Base-by-base conservation (phyloP, 208 protist species). In the Leishmania lainsoni region DNA sequence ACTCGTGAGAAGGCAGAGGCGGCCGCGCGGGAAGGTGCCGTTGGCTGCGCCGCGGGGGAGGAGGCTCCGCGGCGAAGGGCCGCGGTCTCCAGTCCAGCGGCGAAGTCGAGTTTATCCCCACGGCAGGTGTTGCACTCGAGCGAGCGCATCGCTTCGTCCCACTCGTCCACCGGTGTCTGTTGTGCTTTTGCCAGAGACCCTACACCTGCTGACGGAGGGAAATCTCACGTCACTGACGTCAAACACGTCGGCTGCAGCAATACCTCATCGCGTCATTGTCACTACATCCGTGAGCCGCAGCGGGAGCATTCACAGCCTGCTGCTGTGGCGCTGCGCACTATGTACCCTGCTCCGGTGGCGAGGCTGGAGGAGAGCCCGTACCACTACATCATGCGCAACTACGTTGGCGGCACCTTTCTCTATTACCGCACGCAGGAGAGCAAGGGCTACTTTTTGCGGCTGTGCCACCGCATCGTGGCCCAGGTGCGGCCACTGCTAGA, bases 311-410 rank as follows among this genome's bases (percentile, higher is more conserved):
- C 58, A 29, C 75, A 17, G 35, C 17, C 58, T 61, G 48, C 77
- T 5, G 56, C 63, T 16, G 82, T 71, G 29, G 71, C 76, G 4
- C 79, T 81, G 71, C 86, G 74, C 51, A 76, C 45, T 14, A 79
- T n/a, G 20, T 78, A 80, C 54, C 70, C 79, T 63, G 66, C 76
- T 0, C 84, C 84, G 39, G 87, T 83, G 32, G 79, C 83, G 68
- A 87, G 48, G 39, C 71, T 91, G 75, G 85, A 88, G 75, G 89
- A 92, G 69, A 88, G 85, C 68, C 91, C 91, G 56, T 92, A 94
- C 80, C 91, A 94, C 78, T 90, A 91, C 80, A 83, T 94, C 32
- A 87, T 91, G 82, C 88, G 87, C 65, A 88, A 89, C 84, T 91
- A 87, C 83, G 78, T 81, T 39, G 83, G 83, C 59, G 89, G 89